phyloP scores from a whole-genome alignment of 371 early-diverging fungal genomes.

The Mortierella sp. region DNA sequence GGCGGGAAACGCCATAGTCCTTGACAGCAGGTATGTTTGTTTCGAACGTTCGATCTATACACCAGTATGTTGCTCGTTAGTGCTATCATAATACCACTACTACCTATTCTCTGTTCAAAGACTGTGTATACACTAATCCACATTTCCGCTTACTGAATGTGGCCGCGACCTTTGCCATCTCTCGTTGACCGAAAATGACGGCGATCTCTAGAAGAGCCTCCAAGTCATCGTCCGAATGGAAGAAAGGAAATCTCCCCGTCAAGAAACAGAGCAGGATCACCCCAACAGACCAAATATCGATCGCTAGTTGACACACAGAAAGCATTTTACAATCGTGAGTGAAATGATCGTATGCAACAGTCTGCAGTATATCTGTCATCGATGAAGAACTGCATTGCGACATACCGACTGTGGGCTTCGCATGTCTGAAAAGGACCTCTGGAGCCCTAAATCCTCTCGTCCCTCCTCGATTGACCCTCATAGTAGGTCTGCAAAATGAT shows the following conservation, averaged over 20 bases:
- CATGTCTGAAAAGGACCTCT: constrained; percentile 93
- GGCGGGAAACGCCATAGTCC: constrained; percentile 57
- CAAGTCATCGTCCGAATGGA: constrained; percentile 88
- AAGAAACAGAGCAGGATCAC: constrained; percentile 91
- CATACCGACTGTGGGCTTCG: constrained; percentile 85
- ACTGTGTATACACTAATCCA: no score
- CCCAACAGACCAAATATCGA: constrained; percentile 92
- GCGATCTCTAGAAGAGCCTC: constrained; percentile 95
- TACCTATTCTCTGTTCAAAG: no score
- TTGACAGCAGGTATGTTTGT: constrained; percentile 71
- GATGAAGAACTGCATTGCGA: neutral
- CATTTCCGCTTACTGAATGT: constrained; percentile 63
- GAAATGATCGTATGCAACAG: neutral
- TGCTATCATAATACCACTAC: neutral
- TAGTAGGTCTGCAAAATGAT: constrained; percentile 63
- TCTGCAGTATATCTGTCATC: neutral
- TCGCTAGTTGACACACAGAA: constrained; percentile 24
- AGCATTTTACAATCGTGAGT: neutral
- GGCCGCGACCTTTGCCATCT: constrained; percentile 81
- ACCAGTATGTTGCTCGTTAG: neutral
- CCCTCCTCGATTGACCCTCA: constrained; percentile 96
- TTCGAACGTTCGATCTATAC: constrained; percentile 67
- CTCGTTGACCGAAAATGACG: constrained; percentile 86
- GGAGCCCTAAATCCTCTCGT: constrained; percentile 99
- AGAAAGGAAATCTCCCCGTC: constrained; percentile 94